Percentiles rank a stretch among this genome's conserved stretches.
Conservation (phyloP, 83 land plant species). For the Picea abies region DNA sequence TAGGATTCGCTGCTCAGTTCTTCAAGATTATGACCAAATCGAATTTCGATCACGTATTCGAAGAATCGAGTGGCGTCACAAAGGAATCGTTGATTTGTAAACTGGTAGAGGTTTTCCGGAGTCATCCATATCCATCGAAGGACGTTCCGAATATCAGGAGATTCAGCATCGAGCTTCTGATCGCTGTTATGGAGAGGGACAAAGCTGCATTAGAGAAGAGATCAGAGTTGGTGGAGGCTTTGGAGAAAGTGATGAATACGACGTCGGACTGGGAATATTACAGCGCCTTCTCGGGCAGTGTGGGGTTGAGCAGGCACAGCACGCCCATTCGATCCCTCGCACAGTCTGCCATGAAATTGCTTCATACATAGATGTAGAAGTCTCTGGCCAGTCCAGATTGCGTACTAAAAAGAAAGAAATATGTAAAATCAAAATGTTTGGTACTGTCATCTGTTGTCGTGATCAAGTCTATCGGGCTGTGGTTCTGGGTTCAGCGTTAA, state of each 20-base stretch:
- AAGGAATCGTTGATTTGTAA: background rate
- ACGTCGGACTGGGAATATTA: slow-evolving; percentile 64
- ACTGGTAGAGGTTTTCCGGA: slow-evolving; percentile 17
- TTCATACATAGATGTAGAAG: too few relatives aligned
- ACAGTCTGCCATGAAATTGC: too few relatives aligned
- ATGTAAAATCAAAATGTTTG: too few relatives aligned
- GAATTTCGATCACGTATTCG: slow-evolving; percentile 28
- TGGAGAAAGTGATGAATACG: slow-evolving; percentile 38
- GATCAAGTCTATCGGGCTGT: too few relatives aligned
- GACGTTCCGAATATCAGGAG: background rate
- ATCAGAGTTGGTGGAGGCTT: background rate
- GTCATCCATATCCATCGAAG: slow-evolving; percentile 35
- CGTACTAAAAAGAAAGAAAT: too few relatives aligned
- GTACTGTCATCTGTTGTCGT: too few relatives aligned
- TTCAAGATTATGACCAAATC: slow-evolving; percentile 8
- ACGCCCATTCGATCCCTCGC: too few relatives aligned
- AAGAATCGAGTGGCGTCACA: background rate
- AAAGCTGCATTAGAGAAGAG: slow-evolving; percentile 19
- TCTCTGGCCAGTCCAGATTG: too few relatives aligned
- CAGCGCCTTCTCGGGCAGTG: slow-evolving; percentile 68
- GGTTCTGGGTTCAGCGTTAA: too few relatives aligned
- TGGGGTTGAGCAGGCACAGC: slow-evolving; percentile 50
- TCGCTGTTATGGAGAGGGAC: slow-evolving; percentile 23
- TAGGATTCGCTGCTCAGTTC: too few relatives aligned
- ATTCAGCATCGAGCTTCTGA: too few relatives aligned